Conservation (phyloP, 2,329 filamentous ascomycete genomes). For the Metarhizium rileyi region DNA sequence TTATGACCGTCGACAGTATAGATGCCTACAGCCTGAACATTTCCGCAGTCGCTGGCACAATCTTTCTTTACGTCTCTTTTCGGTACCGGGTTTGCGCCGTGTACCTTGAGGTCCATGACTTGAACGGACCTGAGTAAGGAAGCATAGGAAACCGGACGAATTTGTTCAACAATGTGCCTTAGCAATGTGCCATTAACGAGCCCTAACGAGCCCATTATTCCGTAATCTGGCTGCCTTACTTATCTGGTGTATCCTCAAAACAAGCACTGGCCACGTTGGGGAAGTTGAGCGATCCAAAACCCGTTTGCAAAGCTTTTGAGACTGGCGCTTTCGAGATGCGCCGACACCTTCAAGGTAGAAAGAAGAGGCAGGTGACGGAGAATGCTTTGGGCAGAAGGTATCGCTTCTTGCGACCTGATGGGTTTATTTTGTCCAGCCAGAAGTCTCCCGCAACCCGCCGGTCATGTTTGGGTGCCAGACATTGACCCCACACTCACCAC, state of each 20-base stretch:
- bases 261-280: not conserved
- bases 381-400: not conserved
- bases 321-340: not conserved
- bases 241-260: not conserved
- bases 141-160: not conserved
- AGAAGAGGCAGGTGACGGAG: not conserved
- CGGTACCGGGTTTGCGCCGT: not conserved
- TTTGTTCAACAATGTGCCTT: not conserved
- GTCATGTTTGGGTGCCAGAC: not conserved
- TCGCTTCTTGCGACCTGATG: not conserved
- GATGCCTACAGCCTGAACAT: not conserved
- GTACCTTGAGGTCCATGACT: no score
- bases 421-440: not conserved
- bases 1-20: not conserved
- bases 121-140: not conserved
- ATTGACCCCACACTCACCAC: conserved; percentile 5
- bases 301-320: not conserved
- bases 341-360: not conserved
- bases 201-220: not conserved
- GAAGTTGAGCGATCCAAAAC: not conserved
- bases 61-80: not conserved
- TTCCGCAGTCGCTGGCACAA: not conserved
- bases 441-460: not conserved
- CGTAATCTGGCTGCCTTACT: not conserved
- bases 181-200: no score